Conservation (phyloP, 2,329 filamentous ascomycete genomes). For the Ophiostoma sp. region DNA sequence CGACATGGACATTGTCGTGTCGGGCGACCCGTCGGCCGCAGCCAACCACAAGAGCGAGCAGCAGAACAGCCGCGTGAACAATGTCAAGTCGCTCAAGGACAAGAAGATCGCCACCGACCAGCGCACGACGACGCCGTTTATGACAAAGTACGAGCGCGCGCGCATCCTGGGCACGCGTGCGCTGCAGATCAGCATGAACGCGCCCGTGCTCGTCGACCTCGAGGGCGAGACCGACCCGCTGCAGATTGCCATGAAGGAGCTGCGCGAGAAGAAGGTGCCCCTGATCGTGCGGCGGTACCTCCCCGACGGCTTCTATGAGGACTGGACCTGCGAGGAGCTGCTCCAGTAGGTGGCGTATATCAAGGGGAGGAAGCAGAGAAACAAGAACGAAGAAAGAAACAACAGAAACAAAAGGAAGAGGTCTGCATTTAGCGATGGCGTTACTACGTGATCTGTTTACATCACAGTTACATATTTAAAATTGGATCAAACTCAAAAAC, state of each 20-base stretch:
- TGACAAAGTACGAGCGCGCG: constrained; percentile 98
- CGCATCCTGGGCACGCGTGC: constrained; percentile 89
- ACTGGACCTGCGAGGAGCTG: constrained; percentile 97
- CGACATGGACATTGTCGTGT: constrained; percentile 53
- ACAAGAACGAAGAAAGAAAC: background rate
- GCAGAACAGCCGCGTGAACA: constrained; percentile 44
- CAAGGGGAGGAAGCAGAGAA: background rate
- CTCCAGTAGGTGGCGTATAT: constrained; percentile 46
- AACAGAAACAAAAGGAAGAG: background rate
- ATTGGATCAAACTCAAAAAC: background rate
- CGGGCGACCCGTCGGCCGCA: constrained; percentile 56
- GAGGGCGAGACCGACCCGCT: constrained; percentile 97
- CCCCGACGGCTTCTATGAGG: constrained; percentile 96
- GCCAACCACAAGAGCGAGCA: constrained; percentile 40
- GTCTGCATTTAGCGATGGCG: constrained; percentile 29
- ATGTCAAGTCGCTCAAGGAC: constrained; percentile 56
- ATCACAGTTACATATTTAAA: background rate
- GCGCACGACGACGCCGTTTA: constrained; percentile 90
- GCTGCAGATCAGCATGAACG: constrained; percentile 97
- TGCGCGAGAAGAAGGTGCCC: constrained; percentile 97
- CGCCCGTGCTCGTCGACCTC: constrained; percentile 89
- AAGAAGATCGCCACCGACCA: constrained; percentile 89
- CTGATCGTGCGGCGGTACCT: constrained; percentile 91
- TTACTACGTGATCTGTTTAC: constrained; percentile 20
- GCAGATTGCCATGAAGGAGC: constrained; percentile 95